Base-by-base conservation (phyloP, 1,284 basidiomycete species). In the Takashimella tepidaria region DNA sequence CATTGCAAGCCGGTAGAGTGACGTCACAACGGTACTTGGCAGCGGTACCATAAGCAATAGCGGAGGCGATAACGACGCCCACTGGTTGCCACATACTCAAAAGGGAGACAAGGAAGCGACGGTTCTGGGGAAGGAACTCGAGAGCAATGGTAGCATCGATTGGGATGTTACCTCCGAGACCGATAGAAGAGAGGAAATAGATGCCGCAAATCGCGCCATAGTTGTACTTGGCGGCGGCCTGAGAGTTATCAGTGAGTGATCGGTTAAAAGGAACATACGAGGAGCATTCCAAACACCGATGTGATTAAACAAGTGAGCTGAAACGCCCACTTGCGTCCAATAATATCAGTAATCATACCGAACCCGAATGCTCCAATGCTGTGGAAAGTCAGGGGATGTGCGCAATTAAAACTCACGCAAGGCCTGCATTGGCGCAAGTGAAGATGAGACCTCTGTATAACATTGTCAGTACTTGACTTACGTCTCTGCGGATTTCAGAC, bases 111-210 rank as follows among this genome's bases (percentile, higher is more conserved):
- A 77, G 68, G 56, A 84, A 77, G 16, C 76, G 71, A 10, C 72
- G 66, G 53, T 68, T 72, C 25, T 70, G 67, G 3, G 74, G 74
- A 12, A 72, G 50, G 50, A 67, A 61, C 53, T 87, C 86, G 12
- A 89, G 78, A 66, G 88, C 87, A 48, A 89, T 84, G 0, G 86
- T 83, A 13, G 86, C 85, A 68, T 90, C 88, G 5, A 90, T 86
- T 0, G 88, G 76, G 46, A 69, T 67, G 51, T 68, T 68, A 11
- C 67, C 69, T 31, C 65, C 37, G 81, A 88, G 1, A 84, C 86
- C 69, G 53, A 70, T 62, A 25, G 67, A 67, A 19, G 68, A 61
- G 6, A 74, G 55, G 44, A 67, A 63, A 41, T 69, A 63, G 52
- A 77, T 63, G 50, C 67, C 69, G 60, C 70, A 73, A 40, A 76